Conservation (phyloP, 441 rosid genomes). For the Gossypium trilobum region DNA sequence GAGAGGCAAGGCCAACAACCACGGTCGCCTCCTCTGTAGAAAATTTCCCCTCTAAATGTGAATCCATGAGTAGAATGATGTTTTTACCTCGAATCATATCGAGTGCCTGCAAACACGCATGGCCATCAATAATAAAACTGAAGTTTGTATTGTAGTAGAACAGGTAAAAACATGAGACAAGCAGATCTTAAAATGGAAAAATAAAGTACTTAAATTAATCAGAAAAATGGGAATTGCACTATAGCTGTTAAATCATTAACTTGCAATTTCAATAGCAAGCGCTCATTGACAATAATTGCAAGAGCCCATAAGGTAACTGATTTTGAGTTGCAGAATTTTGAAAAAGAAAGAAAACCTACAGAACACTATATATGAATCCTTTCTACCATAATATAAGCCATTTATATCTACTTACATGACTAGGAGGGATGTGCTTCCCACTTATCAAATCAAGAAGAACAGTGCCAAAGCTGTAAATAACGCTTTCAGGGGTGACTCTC, state of each 20-base stretch:
- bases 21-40: slow-evolving; percentile 56
- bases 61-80: slow-evolving; percentile 57
- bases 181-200: neutral
- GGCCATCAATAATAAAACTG: neutral
- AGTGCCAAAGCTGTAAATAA: slow-evolving; percentile 64
- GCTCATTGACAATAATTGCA: neutral
- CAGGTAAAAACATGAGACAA: neutral
- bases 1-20: slow-evolving; percentile 60
- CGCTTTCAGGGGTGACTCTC: slow-evolving; percentile 59
- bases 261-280: neutral
- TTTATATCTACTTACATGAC: slow-evolving; percentile 37
- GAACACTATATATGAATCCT: neutral
- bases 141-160: neutral
- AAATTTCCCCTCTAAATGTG: slow-evolving; percentile 69
- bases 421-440: slow-evolving; percentile 62
- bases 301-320: neutral
- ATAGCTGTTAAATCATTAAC: neutral
- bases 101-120: slow-evolving; percentile 43
- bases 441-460: slow-evolving; percentile 55
- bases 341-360: neutral
- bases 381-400: neutral
- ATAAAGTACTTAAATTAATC: too few species aligned
- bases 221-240: too few species aligned
- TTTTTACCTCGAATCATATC: slow-evolving; percentile 59
- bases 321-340: neutral